A percentile compares a stretch with the other conserved stretches of the same genome.
phyloP scores from a whole-genome alignment of 2,329 filamentous ascomycete species.

The Colletotrichum incanum region DNA sequence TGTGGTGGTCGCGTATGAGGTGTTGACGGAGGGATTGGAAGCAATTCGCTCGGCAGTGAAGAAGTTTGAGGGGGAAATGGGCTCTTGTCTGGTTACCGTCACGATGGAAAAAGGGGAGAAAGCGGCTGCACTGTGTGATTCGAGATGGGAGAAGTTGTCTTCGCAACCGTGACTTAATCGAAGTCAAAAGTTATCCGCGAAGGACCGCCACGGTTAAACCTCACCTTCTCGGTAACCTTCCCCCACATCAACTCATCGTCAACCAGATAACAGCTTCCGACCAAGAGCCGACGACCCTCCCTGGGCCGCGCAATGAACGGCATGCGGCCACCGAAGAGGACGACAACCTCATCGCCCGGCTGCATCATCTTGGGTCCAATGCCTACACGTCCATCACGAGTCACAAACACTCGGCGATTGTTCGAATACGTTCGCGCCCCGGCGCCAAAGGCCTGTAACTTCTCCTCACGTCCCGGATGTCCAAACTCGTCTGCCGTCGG shows the following conservation, averaged over 20 bases:
- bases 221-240: constrained; percentile 34
- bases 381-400: constrained; percentile 37
- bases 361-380: constrained; percentile 40
- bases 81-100: neutral
- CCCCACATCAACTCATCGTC: constrained; percentile 44
- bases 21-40: neutral
- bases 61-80: neutral
- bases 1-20: neutral
- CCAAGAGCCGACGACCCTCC: constrained; percentile 28
- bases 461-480: constrained; percentile 10
- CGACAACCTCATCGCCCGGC: constrained; percentile 38
- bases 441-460: constrained; percentile 18
- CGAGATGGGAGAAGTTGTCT: neutral
- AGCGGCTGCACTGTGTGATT: too few species aligned
- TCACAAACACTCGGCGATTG: constrained; percentile 32
- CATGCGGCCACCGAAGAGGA: constrained; percentile 43
- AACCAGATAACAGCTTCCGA: constrained; percentile 41
- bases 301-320: constrained; percentile 39
- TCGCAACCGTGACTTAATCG: constrained; percentile 1
- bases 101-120: neutral
- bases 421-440: constrained; percentile 23
- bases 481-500: constrained; percentile 5
- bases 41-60: neutral
- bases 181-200: constrained; percentile 28
- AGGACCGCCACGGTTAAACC: constrained; percentile 26